These are phyloP conservation scores for Podosphaera leucotricha DNA, from an alignment of 2,329 filamentous ascomycete species.

Conservation along the genomic window DNA sequence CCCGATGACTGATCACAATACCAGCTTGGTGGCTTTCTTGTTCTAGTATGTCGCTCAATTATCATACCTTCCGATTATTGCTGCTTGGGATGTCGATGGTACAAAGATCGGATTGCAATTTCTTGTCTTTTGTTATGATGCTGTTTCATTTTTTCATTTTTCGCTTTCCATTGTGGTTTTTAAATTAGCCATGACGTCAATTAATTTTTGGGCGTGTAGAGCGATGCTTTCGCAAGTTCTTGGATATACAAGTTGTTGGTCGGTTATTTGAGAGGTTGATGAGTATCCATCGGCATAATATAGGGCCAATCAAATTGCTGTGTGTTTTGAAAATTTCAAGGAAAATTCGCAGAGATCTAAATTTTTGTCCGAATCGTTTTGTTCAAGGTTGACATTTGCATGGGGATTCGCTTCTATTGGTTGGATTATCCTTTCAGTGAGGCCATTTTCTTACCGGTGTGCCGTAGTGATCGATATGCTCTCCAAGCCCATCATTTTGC, in stretches of 20 bases:
- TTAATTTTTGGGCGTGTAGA: background rate
- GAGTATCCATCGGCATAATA: background rate
- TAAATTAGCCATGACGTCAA: background rate
- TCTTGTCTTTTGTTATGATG: background rate
- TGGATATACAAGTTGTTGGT: background rate
- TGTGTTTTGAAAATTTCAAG: background rate
- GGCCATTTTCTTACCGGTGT: background rate
- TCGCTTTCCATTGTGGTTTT: background rate
- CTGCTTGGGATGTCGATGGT: no score
- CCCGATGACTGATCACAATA: no score
- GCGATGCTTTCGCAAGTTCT: background rate
- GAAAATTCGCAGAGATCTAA: constrained; percentile 1
- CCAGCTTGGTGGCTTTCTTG: no score
- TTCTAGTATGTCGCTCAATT: no score
- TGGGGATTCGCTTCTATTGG: constrained; percentile 1
- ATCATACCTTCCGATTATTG: no score
- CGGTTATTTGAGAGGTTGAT: background rate
- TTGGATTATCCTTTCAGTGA: constrained; percentile 1
- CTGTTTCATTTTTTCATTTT: background rate
- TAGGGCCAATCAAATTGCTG: background rate
- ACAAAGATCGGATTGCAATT: no score
- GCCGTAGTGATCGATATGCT: background rate
- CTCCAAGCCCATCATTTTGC: background rate
- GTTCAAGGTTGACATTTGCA: constrained; percentile 3
- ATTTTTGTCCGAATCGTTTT: constrained; percentile 3